These are phyloP conservation scores for Fusarium aywerte DNA, from an alignment of 2,329 filamentous ascomycete genomes.

Conservation along the genomic window DNA sequence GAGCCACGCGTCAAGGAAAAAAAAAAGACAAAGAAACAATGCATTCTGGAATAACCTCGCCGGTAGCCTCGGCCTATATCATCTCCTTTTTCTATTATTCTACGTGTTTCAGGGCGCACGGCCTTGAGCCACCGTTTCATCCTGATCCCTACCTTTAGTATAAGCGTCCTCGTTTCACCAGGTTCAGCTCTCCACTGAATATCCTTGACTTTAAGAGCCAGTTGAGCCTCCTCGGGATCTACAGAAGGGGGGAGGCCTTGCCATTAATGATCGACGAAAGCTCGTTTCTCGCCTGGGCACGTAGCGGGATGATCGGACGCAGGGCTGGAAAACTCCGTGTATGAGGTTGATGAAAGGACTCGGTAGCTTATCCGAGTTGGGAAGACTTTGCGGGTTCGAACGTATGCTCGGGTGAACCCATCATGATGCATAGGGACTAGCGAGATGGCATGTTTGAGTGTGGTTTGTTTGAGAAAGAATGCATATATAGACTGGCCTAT, in stretches of 20 bases:
- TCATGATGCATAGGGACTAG: slow-evolving; percentile 5
- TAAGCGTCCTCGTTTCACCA: slow-evolving; percentile 30
- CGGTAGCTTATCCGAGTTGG: slow-evolving; percentile 31
- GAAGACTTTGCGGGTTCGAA: slow-evolving; percentile 28
- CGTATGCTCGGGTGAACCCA: slow-evolving; percentile 12
- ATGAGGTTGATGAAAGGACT: slow-evolving; percentile 12
- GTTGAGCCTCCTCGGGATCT: slow-evolving; percentile 1
- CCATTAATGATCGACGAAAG: slow-evolving; percentile 2
- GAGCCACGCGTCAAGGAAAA: not conserved
- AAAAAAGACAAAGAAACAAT: not conserved
- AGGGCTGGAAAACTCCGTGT: slow-evolving; percentile 17
- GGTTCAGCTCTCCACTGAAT: not conserved
- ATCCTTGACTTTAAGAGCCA: no score
- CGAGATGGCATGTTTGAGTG: slow-evolving; percentile 14
- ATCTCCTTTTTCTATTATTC: not conserved
- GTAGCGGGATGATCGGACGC: not conserved
- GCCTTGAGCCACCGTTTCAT: slow-evolving; percentile 26
- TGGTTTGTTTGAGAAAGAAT: slow-evolving; percentile 9
- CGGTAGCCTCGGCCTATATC: not conserved
- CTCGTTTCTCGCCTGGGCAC: not conserved
- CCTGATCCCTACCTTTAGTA: not conserved
- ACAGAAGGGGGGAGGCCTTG: not conserved
- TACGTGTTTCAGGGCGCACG: slow-evolving; percentile 23
- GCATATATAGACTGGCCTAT: slow-evolving; percentile 8
- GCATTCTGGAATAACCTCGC: not conserved